phyloP scores from a whole-genome alignment of 1,284 basidiomycete species.

The Marasmius oreades region DNA sequence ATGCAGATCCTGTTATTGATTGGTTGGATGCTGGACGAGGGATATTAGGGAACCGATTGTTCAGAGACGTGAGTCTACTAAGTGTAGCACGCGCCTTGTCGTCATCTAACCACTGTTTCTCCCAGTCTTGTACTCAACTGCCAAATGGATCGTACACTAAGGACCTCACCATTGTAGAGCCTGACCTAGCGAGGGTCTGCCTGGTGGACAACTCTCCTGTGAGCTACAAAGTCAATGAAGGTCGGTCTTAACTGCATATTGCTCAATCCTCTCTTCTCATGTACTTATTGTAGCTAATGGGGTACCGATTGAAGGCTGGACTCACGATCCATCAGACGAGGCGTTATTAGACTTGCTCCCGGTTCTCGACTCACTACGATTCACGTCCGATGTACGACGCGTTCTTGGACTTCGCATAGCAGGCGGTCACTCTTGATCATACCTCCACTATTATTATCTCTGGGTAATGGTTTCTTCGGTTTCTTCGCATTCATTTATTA shows the following conservation, averaged over 20 bases:
- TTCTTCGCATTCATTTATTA: constrained; percentile 18
- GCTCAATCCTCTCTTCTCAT: constrained; percentile 1
- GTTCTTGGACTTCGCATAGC: constrained; percentile 80
- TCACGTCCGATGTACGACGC: constrained; percentile 92
- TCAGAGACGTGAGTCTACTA: constrained; percentile 73
- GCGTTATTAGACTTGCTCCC: constrained; percentile 94
- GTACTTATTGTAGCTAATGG: constrained; percentile 72
- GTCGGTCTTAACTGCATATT: constrained; percentile 42
- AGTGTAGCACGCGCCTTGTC: neutral
- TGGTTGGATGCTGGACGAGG: constrained; percentile 97
- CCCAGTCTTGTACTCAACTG: constrained; percentile 85
- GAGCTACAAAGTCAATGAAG: constrained; percentile 90
- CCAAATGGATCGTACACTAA: constrained; percentile 95
- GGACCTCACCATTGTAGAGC: constrained; percentile 84
- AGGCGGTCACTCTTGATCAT: constrained; percentile 28
- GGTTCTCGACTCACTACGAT: constrained; percentile 92
- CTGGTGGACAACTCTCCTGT: constrained; percentile 96
- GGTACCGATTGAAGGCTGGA: constrained; percentile 99
- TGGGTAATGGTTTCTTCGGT: constrained; percentile 10
- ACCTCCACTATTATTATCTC: constrained; percentile 3
- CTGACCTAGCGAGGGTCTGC: constrained; percentile 88
- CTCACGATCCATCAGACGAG: constrained; percentile 94
- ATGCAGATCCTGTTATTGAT: constrained; percentile 99
- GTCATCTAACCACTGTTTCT: neutral
- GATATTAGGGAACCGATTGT: constrained; percentile 84